Evolutionary conservation across 2,329 filamentous ascomycete genomes (phyloP).

Genomic region (Claviceps capensis): DNA sequence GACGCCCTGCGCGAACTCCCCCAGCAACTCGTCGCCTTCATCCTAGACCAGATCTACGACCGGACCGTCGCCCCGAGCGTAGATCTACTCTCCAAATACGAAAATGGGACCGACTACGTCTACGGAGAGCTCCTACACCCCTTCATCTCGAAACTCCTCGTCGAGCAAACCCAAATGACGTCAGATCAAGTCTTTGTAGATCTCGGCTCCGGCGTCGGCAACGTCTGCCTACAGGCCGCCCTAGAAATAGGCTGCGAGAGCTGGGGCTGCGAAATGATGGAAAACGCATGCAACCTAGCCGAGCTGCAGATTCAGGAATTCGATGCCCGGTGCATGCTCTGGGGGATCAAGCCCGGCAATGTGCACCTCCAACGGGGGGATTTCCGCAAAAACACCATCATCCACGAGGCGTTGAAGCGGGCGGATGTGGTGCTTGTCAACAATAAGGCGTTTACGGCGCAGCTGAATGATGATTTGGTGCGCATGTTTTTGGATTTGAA

Average conservation of each 20-base stretch:
- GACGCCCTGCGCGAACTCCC: slow-evolving; percentile 55
- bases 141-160: slow-evolving; percentile 73
- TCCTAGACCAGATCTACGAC: slow-evolving; percentile 78
- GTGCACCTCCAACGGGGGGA: slow-evolving; percentile 74
- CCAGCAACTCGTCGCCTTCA: slow-evolving; percentile 61
- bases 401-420: slow-evolving; percentile 59
- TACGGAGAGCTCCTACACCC: slow-evolving; percentile 85
- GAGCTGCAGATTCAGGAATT: slow-evolving; percentile 74
- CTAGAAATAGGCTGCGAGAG: slow-evolving; percentile 87
- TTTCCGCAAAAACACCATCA: slow-evolving; percentile 60
- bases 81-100: slow-evolving; percentile 69
- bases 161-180: slow-evolving; percentile 59
- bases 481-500: slow-evolving; percentile 91
- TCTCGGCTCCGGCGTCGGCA: slow-evolving; percentile 88
- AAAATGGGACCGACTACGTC: slow-evolving; percentile 82
- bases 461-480: slow-evolving; percentile 72
- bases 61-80: slow-evolving; percentile 85
- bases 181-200: slow-evolving; percentile 85
- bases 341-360: slow-evolving; percentile 70
- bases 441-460: slow-evolving; percentile 88
- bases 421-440: slow-evolving; percentile 97
- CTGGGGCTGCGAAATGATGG: slow-evolving; percentile 95
- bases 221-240: slow-evolving; percentile 87
- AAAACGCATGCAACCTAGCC: slow-evolving; percentile 73
- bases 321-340: slow-evolving; percentile 67